Base-by-base conservation (phyloP, 805 yeast genomes). In the Barnettozyma wickerhamii region DNA sequence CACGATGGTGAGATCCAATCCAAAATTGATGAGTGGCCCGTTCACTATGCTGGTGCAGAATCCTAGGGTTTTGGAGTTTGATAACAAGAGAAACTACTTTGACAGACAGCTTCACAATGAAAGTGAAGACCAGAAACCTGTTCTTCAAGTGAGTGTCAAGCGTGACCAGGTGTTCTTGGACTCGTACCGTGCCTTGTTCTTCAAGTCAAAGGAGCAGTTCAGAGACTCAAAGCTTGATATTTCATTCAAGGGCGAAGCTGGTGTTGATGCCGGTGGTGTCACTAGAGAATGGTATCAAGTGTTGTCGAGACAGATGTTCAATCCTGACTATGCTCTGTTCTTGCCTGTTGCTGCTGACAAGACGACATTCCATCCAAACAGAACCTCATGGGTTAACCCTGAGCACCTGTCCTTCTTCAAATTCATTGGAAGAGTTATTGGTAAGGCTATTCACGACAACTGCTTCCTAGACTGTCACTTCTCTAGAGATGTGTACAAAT, bases 261-360 rank as follows among this genome's bases (percentile, higher is more conserved):
- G 98, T 51, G 86, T 93, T 36, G 99, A 93, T 69, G 99, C 96
- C 4, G 99, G 99, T 51, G 99, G 99, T 30, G 81, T 93, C 13
- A 86, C 97, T 0, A 72, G 99, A 55, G 99, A 93, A 60, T 93
- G 99, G 99, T 90, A 83, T 56, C 97, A 90, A 59, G 95, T 90
- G 5, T 64, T 93, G 35, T 81, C 96, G 0, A 72, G 96, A 47
- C 97, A 91, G 59, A 90, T 93, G 87, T 88, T 93, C 65, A 89
- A 91, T 58, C 95, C 98, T 0, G 95, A 88, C 55, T 89, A 89
- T 65, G 97, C 96, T 0, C 66, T 93, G 47, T 93, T 91, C 59
- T 71, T 84, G 1, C 96, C 98, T 0, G 95, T 89, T 33, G 85
- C 95, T 0, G 77, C 95, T 7, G 98, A 91, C 55, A 82, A 82